Percentiles rank a stretch among this genome's conserved stretches.
Conservation (phyloP, 2,329 filamentous ascomycete species). For the Diplodia corticola region DNA sequence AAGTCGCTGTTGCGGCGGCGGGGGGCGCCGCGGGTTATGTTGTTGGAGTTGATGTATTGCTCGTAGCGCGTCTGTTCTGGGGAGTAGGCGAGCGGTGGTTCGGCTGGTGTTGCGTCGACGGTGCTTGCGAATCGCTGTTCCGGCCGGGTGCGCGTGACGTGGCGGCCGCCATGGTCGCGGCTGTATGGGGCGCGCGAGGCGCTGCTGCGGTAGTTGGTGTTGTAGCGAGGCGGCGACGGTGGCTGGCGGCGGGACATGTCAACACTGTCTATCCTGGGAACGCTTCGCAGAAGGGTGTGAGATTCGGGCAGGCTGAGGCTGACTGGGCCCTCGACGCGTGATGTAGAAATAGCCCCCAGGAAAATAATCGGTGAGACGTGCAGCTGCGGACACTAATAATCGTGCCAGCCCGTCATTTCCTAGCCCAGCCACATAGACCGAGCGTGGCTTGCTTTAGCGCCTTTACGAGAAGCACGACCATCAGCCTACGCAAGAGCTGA, state of each 20-base stretch:
- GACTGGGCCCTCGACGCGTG: too few species aligned
- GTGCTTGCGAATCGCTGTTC: background rate
- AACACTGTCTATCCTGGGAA: too few species aligned
- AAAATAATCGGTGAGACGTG: background rate
- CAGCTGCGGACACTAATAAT: background rate
- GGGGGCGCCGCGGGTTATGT: too few species aligned
- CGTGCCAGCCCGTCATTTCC: background rate
- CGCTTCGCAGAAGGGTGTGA: too few species aligned
- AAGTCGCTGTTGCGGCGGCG: background rate
- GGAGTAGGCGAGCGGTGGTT: background rate
- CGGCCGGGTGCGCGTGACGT: conserved; percentile 6
- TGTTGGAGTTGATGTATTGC: background rate
- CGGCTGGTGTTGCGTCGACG: background rate
- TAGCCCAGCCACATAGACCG: background rate
- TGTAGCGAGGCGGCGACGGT: background rate
- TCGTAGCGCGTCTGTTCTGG: background rate
- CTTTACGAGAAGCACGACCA: background rate
- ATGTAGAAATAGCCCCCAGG: too few species aligned
- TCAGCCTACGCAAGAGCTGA: background rate
- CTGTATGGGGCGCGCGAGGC: background rate
- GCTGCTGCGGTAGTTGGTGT: background rate
- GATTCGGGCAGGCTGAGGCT: background rate
- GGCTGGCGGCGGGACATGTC: background rate
- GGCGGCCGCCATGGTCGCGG: background rate
- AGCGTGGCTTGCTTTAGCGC: conserved; percentile 14